phyloP scores from a whole-genome alignment of 2,329 filamentous ascomycete genomes.

The Colletotrichum destructivum region DNA sequence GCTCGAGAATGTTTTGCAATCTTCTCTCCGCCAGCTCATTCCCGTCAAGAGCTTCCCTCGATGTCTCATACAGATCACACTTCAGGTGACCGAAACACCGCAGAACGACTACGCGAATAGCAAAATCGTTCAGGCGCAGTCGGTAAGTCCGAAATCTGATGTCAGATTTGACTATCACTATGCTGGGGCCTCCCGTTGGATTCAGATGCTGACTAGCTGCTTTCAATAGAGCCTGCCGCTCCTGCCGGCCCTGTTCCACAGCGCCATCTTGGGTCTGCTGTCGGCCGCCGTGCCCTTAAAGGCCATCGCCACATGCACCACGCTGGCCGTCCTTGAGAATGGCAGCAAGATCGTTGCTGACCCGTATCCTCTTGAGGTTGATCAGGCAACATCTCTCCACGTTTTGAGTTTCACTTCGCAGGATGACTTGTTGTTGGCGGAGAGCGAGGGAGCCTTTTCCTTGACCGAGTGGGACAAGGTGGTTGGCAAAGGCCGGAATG shows the following conservation, averaged over 20 bases:
- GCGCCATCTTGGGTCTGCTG: conserved; percentile 82
- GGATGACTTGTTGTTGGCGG: conserved; percentile 80
- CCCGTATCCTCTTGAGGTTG: conserved; percentile 75
- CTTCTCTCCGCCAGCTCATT: conserved; percentile 81
- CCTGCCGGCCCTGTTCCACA: conserved; percentile 86
- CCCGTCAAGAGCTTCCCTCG: conserved; percentile 83
- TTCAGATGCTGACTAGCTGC: conserved; percentile 17
- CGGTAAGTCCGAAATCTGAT: conserved; percentile 62
- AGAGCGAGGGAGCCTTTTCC: conserved; percentile 86
- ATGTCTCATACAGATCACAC: conserved; percentile 83
- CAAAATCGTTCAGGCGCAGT: conserved; percentile 72
- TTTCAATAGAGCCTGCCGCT: conserved; percentile 78
- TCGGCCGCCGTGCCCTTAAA: conserved; percentile 87
- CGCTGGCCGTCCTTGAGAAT: conserved; percentile 70
- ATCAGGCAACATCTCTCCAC: conserved; percentile 79
- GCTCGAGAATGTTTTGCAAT: conserved; percentile 82
- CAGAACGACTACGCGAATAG: conserved; percentile 76
- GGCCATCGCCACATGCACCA: conserved; percentile 76
- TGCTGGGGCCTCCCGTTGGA: conserved; percentile 21
- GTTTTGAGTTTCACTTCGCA: conserved; percentile 86
- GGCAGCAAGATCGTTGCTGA: conserved; percentile 65
- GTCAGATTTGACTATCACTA: not conserved
- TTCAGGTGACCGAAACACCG: conserved; percentile 82
- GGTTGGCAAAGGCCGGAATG: conserved; percentile 73
- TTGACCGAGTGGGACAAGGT: conserved; percentile 82